Evolutionary conservation across 106 monocot genomes (phyloP).

Genomic region (Phalaenopsis aphrodite): DNA sequence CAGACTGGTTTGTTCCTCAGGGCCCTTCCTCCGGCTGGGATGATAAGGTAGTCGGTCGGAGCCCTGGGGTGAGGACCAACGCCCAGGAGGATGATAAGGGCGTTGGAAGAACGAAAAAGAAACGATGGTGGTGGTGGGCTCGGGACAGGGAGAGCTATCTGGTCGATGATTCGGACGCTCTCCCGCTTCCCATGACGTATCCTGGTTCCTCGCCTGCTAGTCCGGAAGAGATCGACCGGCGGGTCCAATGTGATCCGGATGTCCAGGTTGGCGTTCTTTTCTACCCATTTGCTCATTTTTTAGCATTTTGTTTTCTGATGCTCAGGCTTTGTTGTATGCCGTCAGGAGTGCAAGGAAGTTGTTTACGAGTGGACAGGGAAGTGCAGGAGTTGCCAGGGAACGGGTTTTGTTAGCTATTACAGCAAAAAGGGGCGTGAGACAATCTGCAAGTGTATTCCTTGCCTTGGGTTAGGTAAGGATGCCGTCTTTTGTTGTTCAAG

Average conservation of each 20-base stretch:
- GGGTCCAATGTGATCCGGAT: conserved; percentile 52
- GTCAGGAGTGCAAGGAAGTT: conserved; percentile 62
- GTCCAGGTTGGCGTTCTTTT: conserved; percentile 29
- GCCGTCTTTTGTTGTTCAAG: not conserved
- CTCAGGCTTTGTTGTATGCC: not conserved
- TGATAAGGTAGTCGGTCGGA: conserved; percentile 9
- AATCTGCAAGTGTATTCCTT: conserved; percentile 91
- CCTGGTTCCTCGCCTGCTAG: conserved; percentile 44
- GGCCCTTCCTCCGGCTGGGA: not conserved
- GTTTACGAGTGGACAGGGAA: conserved; percentile 88
- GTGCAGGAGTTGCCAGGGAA: conserved; percentile 83
- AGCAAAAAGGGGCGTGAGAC: conserved; percentile 64
- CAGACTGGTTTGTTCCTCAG: conserved; percentile 65
- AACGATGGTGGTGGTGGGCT: conserved; percentile 90
- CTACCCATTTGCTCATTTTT: not conserved
- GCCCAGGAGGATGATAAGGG: conserved; percentile 29
- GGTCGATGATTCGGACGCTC: conserved; percentile 45
- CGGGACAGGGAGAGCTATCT: conserved; percentile 66
- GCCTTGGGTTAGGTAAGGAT: conserved; percentile 68
- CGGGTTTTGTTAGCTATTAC: conserved; percentile 66
- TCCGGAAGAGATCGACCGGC: conserved; percentile 51
- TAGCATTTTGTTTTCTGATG: not conserved
- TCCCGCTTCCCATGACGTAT: conserved; percentile 66
- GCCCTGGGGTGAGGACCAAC: conserved; percentile 28
- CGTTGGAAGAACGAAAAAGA: conserved; percentile 26